Evolutionary conservation across 768 basidiomycete species (phyloP).

Genomic region (Auricularia auricula-judae): DNA sequence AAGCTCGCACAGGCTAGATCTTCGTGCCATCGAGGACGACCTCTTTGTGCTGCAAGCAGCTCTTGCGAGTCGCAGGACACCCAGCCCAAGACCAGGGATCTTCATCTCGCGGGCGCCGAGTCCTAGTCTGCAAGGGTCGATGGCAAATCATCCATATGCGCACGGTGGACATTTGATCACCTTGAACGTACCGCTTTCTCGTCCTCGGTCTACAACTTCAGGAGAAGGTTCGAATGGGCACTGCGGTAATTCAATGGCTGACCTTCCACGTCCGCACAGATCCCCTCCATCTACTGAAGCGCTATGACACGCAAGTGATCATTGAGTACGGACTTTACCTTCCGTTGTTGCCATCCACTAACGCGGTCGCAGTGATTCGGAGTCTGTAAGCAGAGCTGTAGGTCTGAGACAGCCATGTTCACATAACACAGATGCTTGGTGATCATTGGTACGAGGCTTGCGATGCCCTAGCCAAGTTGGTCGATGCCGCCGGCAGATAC

Average conservation of each 20-base stretch:
- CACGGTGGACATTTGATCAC: not conserved
- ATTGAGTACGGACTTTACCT: not conserved
- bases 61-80: not conserved
- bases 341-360: not conserved
- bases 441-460: constrained; percentile 16
- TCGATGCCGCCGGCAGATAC: constrained; percentile 35
- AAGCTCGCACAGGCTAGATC: not conserved
- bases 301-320: not conserved
- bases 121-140: not conserved
- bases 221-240: not conserved
- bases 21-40: not conserved
- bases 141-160: not conserved
- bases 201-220: not conserved
- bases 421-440: not conserved
- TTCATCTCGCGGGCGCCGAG: not conserved
- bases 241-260: not conserved
- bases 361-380: not conserved
- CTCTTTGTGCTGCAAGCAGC: not conserved
- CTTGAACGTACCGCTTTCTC: not conserved
- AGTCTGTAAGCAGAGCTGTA: not conserved
- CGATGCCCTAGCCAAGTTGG: constrained; percentile 37
- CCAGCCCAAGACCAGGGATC: not conserved
- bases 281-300: not conserved
- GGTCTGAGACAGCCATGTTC: not conserved
- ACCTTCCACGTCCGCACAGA: not conserved